phyloP scores from a whole-genome alignment of 73 alveolate species.

The Uronychia binucleata region DNA sequence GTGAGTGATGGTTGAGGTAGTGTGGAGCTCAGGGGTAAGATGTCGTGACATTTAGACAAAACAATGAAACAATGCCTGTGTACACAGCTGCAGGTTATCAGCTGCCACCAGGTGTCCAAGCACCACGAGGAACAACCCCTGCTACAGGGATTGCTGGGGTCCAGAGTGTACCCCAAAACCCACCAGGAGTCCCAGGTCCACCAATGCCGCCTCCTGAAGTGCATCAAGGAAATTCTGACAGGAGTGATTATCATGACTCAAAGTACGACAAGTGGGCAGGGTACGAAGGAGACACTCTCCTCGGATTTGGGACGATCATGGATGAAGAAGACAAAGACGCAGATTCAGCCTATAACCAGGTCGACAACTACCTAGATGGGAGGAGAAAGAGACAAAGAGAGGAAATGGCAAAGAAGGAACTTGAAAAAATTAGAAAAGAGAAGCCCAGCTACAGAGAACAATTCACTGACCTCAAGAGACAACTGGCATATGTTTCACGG shows the following conservation, averaged over 20 bases:
- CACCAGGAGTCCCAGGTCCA: not conserved
- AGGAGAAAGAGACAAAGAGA: constrained; percentile 59
- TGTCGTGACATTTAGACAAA: too few species aligned
- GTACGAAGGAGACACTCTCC: constrained; percentile 41
- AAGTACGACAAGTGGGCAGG: constrained; percentile 83
- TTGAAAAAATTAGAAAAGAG: constrained; percentile 31
- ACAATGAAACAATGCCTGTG: too few species aligned
- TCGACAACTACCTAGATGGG: constrained; percentile 76
- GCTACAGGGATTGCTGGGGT: not conserved
- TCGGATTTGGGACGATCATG: constrained; percentile 44
- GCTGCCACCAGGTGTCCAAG: not conserved
- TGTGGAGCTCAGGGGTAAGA: too few species aligned
- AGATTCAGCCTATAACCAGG: constrained; percentile 47
- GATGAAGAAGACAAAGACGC: constrained; percentile 81
- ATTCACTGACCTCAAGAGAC: constrained; percentile 77
- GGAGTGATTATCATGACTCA: constrained; percentile 25
- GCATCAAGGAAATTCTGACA: not conserved
- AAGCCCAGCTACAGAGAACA: constrained; percentile 46
- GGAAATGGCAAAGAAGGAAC: constrained; percentile 57
- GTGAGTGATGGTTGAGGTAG: too few species aligned
- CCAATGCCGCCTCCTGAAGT: not conserved
- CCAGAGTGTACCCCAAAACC: not conserved
- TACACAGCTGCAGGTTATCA: not conserved
- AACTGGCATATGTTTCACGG: constrained; percentile 60
- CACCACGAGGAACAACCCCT: not conserved